A percentile compares a stretch with the other conserved stretches of the same genome.
These are phyloP conservation scores for Trichoderma atrobrunneum DNA, from an alignment of 2,329 filamentous ascomycete species.

Conservation along the genomic window DNA sequence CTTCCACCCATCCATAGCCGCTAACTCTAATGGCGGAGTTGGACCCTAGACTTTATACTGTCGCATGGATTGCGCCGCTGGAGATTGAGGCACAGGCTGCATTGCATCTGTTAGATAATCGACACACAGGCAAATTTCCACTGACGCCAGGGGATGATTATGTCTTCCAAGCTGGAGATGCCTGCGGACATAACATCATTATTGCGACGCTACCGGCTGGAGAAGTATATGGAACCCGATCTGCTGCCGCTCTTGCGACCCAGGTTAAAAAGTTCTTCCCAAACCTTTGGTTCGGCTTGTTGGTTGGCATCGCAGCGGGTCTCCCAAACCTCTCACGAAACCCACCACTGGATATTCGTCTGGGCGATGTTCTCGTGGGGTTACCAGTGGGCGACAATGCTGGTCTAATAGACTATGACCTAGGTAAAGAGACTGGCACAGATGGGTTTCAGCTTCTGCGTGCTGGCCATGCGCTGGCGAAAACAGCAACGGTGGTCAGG, in stretches of 20 bases:
- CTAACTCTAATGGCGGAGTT: background rate
- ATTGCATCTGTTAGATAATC: conserved; percentile 33
- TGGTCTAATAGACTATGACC: conserved; percentile 32
- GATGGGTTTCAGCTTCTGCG: conserved; percentile 29
- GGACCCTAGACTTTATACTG: conserved; percentile 28
- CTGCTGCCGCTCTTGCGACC: conserved; percentile 34
- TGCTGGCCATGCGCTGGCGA: conserved; percentile 26
- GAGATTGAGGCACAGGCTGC: conserved; percentile 38
- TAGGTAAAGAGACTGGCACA: conserved; percentile 32
- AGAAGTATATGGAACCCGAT: conserved; percentile 35
- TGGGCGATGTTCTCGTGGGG: conserved; percentile 38
- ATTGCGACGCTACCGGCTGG: conserved; percentile 36
- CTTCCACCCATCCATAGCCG: background rate
- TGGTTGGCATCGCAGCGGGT: conserved; percentile 39
- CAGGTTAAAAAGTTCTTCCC: conserved; percentile 37
- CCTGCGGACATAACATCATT: conserved; percentile 38
- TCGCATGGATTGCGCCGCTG: conserved; percentile 39
- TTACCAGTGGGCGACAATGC: conserved; percentile 26
- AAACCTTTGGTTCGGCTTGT: conserved; percentile 38
- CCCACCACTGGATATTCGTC: conserved; percentile 34
- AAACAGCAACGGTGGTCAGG: conserved; percentile 32
- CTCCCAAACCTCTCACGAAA: conserved; percentile 29
- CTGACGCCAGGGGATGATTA: conserved; percentile 35
- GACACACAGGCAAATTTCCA: conserved; percentile 33
- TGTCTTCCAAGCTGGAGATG: conserved; percentile 36